A percentile compares a stretch with the other conserved stretches of the same genome.
Evolutionary conservation across 495 filamentous ascomycete species (phyloP).

Genomic region (Pyronema omphalodes): DNA sequence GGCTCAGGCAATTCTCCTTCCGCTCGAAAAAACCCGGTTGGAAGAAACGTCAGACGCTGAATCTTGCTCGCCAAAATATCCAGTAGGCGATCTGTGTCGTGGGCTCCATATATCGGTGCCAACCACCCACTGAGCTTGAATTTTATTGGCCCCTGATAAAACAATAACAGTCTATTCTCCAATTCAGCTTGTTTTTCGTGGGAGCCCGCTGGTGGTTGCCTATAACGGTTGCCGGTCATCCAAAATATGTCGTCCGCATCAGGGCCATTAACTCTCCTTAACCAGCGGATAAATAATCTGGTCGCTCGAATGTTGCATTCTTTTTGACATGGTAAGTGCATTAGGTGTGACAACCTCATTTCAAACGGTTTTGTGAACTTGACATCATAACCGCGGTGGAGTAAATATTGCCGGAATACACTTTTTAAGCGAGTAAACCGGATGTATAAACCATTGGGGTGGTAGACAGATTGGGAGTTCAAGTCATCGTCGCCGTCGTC

Average conservation of each 20-base stretch:
- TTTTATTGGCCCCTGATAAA: neutral
- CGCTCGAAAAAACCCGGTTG: too few species aligned
- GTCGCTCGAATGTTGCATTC: neutral
- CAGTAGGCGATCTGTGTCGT: too few species aligned
- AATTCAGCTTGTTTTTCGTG: neutral
- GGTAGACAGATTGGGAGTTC: too few species aligned
- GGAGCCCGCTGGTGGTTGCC: neutral
- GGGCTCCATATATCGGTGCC: too few species aligned
- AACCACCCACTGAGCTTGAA: too few species aligned
- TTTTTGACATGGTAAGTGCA: neutral
- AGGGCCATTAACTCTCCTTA: too few species aligned
- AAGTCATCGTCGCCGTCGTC: neutral
- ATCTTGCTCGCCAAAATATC: too few species aligned
- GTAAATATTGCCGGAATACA: neutral
- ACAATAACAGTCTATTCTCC: neutral
- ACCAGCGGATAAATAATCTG: neutral
- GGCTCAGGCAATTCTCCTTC: too few species aligned
- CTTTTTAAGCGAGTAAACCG: neutral
- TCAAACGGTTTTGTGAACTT: neutral
- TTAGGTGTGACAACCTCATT: neutral
- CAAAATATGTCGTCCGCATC: neutral
- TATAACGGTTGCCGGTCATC: neutral
- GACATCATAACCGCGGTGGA: neutral
- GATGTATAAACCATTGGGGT: too few species aligned
- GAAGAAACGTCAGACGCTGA: too few species aligned